These are phyloP conservation scores for Lactarius hatsudake DNA, from an alignment of 768 basidiomycete species.

Conservation along the genomic window DNA sequence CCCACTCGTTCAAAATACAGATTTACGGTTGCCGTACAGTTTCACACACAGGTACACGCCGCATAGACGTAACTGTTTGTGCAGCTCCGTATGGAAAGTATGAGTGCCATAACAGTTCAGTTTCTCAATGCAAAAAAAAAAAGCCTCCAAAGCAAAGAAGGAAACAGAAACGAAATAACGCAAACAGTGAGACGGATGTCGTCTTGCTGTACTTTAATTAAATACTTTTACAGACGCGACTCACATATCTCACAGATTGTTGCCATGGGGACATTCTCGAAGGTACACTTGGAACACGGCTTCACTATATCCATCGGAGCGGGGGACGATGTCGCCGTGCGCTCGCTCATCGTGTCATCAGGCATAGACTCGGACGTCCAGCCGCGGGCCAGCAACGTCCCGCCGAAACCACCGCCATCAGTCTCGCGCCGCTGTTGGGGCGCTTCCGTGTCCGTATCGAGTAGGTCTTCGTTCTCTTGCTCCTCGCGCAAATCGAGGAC, in stretches of 20 bases:
- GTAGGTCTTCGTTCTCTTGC: slow-evolving; percentile 55
- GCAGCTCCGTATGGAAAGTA: neutral
- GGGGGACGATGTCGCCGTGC: slow-evolving; percentile 23
- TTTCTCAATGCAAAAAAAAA: neutral
- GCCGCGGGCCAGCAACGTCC: slow-evolving; percentile 59
- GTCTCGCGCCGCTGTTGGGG: slow-evolving; percentile 44
- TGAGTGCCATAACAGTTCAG: neutral
- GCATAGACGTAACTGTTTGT: neutral
- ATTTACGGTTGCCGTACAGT: too few relatives aligned
- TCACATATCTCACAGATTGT: slow-evolving; percentile 35
- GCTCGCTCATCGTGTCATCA: slow-evolving; percentile 27
- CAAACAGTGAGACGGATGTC: neutral
- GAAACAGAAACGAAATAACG: neutral
- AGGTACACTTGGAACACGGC: slow-evolving; percentile 26
- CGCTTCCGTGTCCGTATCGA: slow-evolving; percentile 44
- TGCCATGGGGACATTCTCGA: slow-evolving; percentile 20
- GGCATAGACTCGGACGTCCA: slow-evolving; percentile 33
- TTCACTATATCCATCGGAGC: slow-evolving; percentile 20
- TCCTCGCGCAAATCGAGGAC: slow-evolving; percentile 64
- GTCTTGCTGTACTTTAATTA: neutral
- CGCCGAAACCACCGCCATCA: slow-evolving; percentile 69
- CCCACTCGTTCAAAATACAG: neutral
- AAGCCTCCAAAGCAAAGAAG: neutral
- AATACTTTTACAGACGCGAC: slow-evolving; percentile 25
- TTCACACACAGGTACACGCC: neutral